phyloP scores from a whole-genome alignment of 331 rosid genomes.

The Rosa hybrid region DNA sequence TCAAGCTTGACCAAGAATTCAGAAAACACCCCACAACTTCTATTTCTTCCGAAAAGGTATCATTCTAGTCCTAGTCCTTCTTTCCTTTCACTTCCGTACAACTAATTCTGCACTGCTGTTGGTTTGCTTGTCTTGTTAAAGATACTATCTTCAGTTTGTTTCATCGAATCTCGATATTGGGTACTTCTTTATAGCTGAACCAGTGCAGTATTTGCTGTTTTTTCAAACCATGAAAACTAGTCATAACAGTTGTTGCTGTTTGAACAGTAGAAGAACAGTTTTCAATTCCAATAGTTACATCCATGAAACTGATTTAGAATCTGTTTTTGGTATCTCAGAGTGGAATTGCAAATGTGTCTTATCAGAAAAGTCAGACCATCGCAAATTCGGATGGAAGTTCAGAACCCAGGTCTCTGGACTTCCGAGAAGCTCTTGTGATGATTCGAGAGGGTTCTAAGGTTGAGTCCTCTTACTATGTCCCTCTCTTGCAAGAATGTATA shows the following conservation, averaged over 20 bases:
- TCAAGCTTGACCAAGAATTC: constrained; percentile 58
- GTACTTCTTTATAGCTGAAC: neutral
- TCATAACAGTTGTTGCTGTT: neutral
- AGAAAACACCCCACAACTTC: constrained; percentile 44
- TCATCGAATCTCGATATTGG: neutral
- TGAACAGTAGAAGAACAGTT: neutral
- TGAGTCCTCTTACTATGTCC: constrained; percentile 50
- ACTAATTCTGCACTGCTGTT: neutral
- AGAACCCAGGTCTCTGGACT: constrained; percentile 44
- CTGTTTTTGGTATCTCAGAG: constrained; percentile 43
- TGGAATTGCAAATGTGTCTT: constrained; percentile 46
- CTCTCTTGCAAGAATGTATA: constrained; percentile 68
- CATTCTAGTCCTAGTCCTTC: neutral
- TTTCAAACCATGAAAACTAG: neutral
- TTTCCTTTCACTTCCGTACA: neutral
- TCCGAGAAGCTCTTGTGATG: constrained; percentile 53
- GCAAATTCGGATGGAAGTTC: constrained; percentile 41
- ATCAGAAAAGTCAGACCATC: constrained; percentile 49
- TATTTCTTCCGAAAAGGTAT: constrained; percentile 51
- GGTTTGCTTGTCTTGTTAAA: neutral
- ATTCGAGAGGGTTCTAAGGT: constrained; percentile 38
- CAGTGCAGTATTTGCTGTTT: neutral
- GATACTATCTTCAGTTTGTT: constrained; percentile 1
- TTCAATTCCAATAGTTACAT: neutral
- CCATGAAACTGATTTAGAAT: neutral